Evolutionary conservation across 148 eudicot species (phyloP), one percentile per base, ranked within the genome.

Genomic region (Vaccinium corymbosum): DNA sequence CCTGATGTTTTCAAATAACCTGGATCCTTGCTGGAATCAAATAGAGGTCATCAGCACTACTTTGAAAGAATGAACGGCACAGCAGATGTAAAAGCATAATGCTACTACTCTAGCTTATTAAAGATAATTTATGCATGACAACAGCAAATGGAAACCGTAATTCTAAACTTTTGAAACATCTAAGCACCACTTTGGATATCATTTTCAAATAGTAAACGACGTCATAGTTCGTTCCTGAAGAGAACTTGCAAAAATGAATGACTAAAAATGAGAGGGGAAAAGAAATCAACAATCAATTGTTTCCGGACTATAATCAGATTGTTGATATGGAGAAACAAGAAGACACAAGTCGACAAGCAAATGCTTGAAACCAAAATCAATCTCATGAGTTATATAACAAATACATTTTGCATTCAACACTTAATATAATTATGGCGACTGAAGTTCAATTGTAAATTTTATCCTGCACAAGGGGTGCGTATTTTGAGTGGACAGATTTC

Each of bases 1-100:
- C 80, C 86, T 42, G 90, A 75, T 83, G 89, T 86, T 83, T 90
- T 91, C 61, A 97, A 86, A 84, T 91, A 94, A 11, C 99, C 99
- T 49, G 99, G 99, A 93, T 97, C 97, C 86, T 93, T 92, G 74
- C 99, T 97, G 98, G 84, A 86, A 57, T 12, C 70, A 80, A 83
- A 48, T 56, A 79, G 62, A 75, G 46, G 77, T 81, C 49, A 76
- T 22, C 20, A 77, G 25, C 80, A 81, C 61, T 73, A 80, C 20
- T 14, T 20, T 10, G 78, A 72, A 38, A 68, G 42, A 20, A 17
- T 61, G 25, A 14, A 22, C 17, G 22, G 71, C 51, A 82, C 5
- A 49, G 62, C 15, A 75, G 76, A 81, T 52, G 71, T 17, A 83
- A 19, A 38, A n/a, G 68, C 84, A 57, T 53, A 74, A 29, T 2